Conservation (phyloP, 257 asterid genomes). For the Vinca minor region DNA sequence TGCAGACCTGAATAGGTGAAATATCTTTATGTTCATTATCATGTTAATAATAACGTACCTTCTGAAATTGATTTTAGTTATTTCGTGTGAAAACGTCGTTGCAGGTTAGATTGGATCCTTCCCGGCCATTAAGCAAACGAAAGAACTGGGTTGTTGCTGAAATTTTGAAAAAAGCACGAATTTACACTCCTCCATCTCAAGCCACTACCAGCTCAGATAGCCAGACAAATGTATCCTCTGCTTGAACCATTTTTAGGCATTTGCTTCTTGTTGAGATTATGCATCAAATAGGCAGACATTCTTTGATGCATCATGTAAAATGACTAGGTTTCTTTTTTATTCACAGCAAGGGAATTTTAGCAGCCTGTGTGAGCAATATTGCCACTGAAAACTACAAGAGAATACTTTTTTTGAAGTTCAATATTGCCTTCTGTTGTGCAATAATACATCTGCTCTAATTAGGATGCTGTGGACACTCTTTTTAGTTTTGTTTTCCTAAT, state of each 20-base stretch:
- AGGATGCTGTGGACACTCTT: no score
- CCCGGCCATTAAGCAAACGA: constrained; percentile 80
- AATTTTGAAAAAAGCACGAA: constrained; percentile 66
- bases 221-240: constrained; percentile 11
- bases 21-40: no score
- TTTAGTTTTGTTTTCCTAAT: no score
- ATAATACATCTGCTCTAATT: not conserved
- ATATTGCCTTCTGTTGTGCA: not conserved
- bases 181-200: constrained; percentile 38
- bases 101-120: constrained; percentile 75
- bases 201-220: constrained; percentile 18
- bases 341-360: not conserved
- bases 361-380: not conserved
- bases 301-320: not conserved
- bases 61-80: not conserved
- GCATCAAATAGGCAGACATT: not conserved
- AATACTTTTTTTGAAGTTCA: no score
- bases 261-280: not conserved
- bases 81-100: not conserved
- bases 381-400: not conserved
- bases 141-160: constrained; percentile 76
- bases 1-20: no score
- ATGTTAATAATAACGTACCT: no score
- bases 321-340: not conserved
- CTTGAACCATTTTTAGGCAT: not conserved